These are phyloP conservation scores for Terana coerulea DNA, from an alignment of 768 basidiomycete genomes.

Conservation along the genomic window DNA sequence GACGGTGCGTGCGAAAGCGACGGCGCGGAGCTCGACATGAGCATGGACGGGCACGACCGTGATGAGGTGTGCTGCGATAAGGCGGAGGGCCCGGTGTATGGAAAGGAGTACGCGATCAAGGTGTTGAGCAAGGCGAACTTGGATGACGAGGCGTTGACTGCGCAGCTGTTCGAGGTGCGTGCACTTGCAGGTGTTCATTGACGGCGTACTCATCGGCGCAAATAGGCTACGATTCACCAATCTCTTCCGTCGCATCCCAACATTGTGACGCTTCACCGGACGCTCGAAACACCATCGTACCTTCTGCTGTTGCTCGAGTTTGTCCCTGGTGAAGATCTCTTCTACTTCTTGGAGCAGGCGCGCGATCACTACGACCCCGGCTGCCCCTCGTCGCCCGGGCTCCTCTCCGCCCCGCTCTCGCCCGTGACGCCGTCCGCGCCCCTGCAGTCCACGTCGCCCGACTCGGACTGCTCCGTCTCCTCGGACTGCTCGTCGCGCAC, in stretches of 20 bases:
- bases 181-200: not conserved
- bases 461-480: constrained; percentile 30
- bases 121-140: constrained; percentile 93
- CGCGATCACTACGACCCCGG: constrained; percentile 77
- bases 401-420: constrained; percentile 16
- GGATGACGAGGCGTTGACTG: constrained; percentile 77
- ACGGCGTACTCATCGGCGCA: constrained; percentile 1
- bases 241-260: constrained; percentile 86
- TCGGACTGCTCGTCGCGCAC: constrained; percentile 48
- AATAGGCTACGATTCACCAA: constrained; percentile 89
- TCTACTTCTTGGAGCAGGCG: constrained; percentile 97
- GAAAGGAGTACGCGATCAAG: constrained; percentile 91
- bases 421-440: constrained; percentile 30
- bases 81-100: constrained; percentile 40
- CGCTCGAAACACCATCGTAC: constrained; percentile 88
- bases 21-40: constrained; percentile 27
- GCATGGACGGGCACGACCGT: constrained; percentile 25
- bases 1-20: constrained; percentile 49
- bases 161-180: constrained; percentile 87
- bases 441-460: constrained; percentile 85
- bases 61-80: constrained; percentile 27
- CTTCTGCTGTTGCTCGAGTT: constrained; percentile 92
- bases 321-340: constrained; percentile 95
- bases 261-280: constrained; percentile 92
- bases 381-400: constrained; percentile 20